Conservation (phyloP, 1,284 basidiomycete species). For the Papiliotrema nemorosa region DNA sequence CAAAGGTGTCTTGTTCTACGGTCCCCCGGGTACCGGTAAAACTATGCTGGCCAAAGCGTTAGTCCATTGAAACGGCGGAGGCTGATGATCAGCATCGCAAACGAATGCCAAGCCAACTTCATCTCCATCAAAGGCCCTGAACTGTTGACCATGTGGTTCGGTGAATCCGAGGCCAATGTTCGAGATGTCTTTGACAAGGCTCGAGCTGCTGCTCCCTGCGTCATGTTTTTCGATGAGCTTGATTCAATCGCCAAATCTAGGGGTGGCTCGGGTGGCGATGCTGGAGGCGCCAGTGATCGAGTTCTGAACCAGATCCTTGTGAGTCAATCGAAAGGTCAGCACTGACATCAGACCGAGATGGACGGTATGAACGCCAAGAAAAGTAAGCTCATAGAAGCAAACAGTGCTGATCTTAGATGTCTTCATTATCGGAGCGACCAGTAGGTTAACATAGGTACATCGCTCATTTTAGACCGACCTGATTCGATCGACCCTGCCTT, state of each 20-base stretch:
- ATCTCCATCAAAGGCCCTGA: slow-evolving; percentile 75
- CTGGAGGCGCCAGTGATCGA: slow-evolving; percentile 92
- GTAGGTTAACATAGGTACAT: slow-evolving; percentile 13
- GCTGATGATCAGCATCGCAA: slow-evolving; percentile 85
- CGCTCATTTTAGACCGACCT: slow-evolving; percentile 63
- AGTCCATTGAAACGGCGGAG: slow-evolving; percentile 74
- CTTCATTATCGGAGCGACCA: slow-evolving; percentile 97
- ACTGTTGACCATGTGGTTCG: slow-evolving; percentile 99
- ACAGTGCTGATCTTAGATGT: slow-evolving; percentile 56
- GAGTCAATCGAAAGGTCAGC: slow-evolving; percentile 17
- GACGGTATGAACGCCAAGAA: slow-evolving; percentile 99
- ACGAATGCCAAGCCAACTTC: slow-evolving; percentile 94
- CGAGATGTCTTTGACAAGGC: slow-evolving; percentile 99
- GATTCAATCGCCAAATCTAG: slow-evolving; percentile 98
- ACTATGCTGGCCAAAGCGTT: slow-evolving; percentile 97
- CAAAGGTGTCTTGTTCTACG: slow-evolving; percentile 96
- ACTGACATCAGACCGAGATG: slow-evolving; percentile 74
- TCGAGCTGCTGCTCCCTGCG: slow-evolving; percentile 95
- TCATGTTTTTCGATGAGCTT: slow-evolving; percentile 99
- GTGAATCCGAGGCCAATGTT: slow-evolving; percentile 99
- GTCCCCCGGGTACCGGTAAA: slow-evolving; percentile 98
- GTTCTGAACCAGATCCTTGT: slow-evolving; percentile 89
- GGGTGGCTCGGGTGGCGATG: slow-evolving; percentile 72
- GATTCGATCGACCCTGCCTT: slow-evolving; percentile 97
- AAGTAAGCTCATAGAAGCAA: slow-evolving; percentile 50